These are phyloP conservation scores for Aspergillus jensenii DNA, from an alignment of 2,329 filamentous ascomycete species.

Conservation along the genomic window DNA sequence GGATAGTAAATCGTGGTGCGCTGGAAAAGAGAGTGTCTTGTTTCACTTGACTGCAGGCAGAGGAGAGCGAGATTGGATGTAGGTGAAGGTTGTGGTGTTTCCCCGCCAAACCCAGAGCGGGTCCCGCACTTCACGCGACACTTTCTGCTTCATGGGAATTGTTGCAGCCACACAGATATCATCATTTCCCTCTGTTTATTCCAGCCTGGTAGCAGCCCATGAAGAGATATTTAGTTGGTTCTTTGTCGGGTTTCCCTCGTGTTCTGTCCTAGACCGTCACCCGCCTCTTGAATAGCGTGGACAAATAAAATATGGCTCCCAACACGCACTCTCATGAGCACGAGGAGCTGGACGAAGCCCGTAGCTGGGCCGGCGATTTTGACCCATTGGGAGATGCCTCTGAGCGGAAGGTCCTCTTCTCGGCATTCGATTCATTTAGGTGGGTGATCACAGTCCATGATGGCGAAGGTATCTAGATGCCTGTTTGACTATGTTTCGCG, in stretches of 20 bases:
- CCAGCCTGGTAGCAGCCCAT: not conserved
- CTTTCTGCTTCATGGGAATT: not conserved
- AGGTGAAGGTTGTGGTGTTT: conserved; percentile 1
- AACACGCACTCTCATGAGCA: not conserved
- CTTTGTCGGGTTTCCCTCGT: not conserved
- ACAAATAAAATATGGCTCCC: conserved; percentile 7
- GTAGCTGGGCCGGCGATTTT: conserved; percentile 61
- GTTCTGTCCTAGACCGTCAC: not conserved
- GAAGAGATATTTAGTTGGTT: not conserved
- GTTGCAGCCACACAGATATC: not conserved
- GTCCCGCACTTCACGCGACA: conserved; percentile 1
- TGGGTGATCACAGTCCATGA: conserved; percentile 49
- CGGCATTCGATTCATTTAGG: conserved; percentile 85
- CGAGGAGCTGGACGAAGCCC: conserved; percentile 19
- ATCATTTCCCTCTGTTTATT: not conserved
- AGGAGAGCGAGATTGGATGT: not conserved
- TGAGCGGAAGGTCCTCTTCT: conserved; percentile 76
- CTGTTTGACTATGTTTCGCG: not conserved
- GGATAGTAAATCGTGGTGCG: not conserved
- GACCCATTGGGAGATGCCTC: conserved; percentile 72
- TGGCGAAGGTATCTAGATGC: conserved; percentile 3
- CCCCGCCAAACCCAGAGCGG: conserved; percentile 15
- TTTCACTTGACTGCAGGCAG: not conserved
- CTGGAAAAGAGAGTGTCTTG: not conserved
- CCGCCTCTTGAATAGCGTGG: not conserved